Conservation (phyloP, 2,329 filamentous ascomycete genomes). For the Achaetomium macrosporum region DNA sequence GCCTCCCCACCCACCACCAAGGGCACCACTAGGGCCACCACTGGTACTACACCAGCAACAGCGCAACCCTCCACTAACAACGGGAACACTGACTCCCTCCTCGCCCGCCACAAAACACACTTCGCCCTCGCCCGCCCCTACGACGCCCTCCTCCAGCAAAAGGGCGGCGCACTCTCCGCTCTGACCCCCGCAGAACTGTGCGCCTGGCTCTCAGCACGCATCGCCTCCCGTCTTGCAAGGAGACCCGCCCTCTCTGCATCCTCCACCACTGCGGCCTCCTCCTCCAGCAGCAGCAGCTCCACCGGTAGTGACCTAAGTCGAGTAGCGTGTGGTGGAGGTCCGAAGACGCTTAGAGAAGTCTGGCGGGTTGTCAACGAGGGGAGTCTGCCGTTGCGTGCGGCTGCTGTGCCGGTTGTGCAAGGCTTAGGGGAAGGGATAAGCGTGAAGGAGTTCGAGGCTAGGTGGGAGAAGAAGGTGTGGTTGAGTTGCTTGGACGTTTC, state of each 20-base stretch:
- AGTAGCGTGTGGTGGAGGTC: slow-evolving; percentile 29
- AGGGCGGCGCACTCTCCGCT: slow-evolving; percentile 34
- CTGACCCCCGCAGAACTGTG: slow-evolving; percentile 44
- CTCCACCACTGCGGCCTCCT: not conserved
- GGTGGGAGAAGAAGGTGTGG: slow-evolving; percentile 36
- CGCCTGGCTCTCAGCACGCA: slow-evolving; percentile 42
- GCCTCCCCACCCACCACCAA: slow-evolving; percentile 14
- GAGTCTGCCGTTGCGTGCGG: slow-evolving; percentile 42
- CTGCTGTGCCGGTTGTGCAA: slow-evolving; percentile 29
- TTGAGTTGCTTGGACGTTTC: slow-evolving; percentile 40
- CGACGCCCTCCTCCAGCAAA: slow-evolving; percentile 36
- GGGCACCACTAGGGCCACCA: slow-evolving; percentile 19
- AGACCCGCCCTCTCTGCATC: slow-evolving; percentile 19
- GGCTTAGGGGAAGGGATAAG: slow-evolving; percentile 36
- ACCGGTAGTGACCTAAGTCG: not conserved
- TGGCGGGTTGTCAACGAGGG: slow-evolving; percentile 53
- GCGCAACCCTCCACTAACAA: slow-evolving; percentile 8
- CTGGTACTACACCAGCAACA: not conserved
- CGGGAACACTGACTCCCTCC: slow-evolving; percentile 40
- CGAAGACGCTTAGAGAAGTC: slow-evolving; percentile 50
- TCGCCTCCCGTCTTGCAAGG: slow-evolving; percentile 38
- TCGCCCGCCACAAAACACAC: slow-evolving; percentile 42
- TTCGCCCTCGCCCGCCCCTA: slow-evolving; percentile 47
- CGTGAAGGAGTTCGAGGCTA: slow-evolving; percentile 40
- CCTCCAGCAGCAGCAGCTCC: not conserved